These are phyloP conservation scores for Cymbidium sinense DNA, from an alignment of 106 monocot genomes.

Conservation along the genomic window DNA sequence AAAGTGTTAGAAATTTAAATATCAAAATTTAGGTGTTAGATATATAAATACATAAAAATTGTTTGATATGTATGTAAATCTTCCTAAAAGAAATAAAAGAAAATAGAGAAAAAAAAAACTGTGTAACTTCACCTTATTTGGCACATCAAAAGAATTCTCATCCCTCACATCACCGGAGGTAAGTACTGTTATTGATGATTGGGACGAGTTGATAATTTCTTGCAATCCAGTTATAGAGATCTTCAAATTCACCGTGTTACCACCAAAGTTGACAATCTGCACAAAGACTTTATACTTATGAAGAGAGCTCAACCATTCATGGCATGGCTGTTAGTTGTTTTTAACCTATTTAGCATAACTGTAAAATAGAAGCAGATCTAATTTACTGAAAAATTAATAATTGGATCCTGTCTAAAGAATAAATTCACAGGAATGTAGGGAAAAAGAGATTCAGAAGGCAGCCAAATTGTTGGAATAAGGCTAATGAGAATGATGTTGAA, in stretches of 20 bases:
- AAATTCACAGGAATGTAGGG: background rate
- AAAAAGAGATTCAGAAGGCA: background rate
- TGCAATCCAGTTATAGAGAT: constrained; percentile 50
- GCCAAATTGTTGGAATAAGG: background rate
- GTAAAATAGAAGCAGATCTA: background rate
- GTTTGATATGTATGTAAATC: no score
- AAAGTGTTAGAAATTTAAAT: no score
- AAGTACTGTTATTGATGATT: constrained; percentile 49
- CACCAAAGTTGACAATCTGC: constrained; percentile 89
- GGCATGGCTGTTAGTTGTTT: background rate
- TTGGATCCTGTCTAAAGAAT: background rate
- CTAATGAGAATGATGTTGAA: background rate
- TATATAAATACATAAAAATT: no score
- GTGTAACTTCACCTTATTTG: constrained; percentile 56
- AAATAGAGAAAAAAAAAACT: background rate
- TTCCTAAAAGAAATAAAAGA: no score
- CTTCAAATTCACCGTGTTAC: constrained; percentile 38
- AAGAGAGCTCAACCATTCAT: background rate
- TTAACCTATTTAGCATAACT: background rate
- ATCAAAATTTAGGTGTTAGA: no score
- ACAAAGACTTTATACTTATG: background rate
- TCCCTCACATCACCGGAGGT: constrained; percentile 62
- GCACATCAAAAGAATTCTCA: constrained; percentile 70
- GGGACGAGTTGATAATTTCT: constrained; percentile 28
- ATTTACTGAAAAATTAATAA: background rate